Evolutionary conservation across 257 asterid genomes (phyloP).

Genomic region (Datura wrightii): DNA sequence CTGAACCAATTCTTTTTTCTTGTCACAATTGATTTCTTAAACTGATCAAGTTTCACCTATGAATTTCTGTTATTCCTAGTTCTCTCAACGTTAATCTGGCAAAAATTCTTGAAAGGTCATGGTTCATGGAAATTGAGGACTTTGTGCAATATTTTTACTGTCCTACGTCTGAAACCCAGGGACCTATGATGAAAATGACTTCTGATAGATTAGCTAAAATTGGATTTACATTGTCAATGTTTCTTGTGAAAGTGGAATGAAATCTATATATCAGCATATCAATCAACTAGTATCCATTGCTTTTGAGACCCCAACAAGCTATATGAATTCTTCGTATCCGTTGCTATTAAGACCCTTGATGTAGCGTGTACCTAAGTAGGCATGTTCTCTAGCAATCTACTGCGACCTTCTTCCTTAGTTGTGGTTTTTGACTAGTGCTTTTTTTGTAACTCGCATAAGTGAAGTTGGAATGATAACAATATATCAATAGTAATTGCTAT

Average conservation of each 20-base stretch:
- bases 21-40: not conserved
- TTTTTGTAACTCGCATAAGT: not conserved
- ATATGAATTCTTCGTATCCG: not conserved
- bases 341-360: not conserved
- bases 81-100: constrained; percentile 9
- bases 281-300: not conserved
- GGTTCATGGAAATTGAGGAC: constrained; percentile 15
- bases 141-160: not conserved
- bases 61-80: constrained; percentile 1
- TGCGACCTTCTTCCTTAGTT: not conserved
- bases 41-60: not conserved
- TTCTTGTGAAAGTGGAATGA: not conserved
- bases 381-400: not conserved
- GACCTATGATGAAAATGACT: not conserved
- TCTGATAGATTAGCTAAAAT: constrained; percentile 7
- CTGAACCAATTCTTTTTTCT: constrained; percentile 1
- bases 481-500: not conserved
- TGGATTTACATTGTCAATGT: not conserved
- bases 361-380: not conserved
- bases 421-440: not conserved
- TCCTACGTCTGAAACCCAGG: not conserved
- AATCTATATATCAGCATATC: not conserved
- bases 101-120: not conserved
- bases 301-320: not conserved
- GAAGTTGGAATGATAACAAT: not conserved